Evolutionary conservation across 306 rosid genomes (phyloP).

Genomic region (Comarum palustre): DNA sequence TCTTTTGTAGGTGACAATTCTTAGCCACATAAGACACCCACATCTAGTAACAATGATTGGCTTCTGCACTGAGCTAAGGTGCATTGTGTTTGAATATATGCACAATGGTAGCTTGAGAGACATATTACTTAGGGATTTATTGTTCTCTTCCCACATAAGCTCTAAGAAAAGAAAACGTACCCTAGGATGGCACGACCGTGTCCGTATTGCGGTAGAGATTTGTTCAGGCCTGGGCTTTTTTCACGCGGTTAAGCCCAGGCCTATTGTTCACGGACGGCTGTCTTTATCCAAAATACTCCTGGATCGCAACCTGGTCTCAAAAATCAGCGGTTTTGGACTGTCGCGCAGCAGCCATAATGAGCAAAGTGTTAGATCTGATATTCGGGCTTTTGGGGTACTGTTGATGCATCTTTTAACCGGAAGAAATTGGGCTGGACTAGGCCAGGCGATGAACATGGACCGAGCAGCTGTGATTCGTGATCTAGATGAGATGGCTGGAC

Average conservation of each 20-base stretch:
- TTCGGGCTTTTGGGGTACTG: slow-evolving; percentile 51
- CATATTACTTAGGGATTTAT: slow-evolving; percentile 32
- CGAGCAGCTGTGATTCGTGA: slow-evolving; percentile 33
- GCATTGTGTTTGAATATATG: slow-evolving; percentile 74
- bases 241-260: slow-evolving; percentile 38
- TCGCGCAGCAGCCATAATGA: slow-evolving; percentile 13
- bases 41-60: slow-evolving; percentile 67
- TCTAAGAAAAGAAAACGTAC: slow-evolving; percentile 43
- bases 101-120: slow-evolving; percentile 72
- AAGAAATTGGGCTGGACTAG: slow-evolving; percentile 57
- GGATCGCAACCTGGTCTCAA: slow-evolving; percentile 67
- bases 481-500: slow-evolving; percentile 63
- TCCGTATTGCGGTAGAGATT: slow-evolving; percentile 56
- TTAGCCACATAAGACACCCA: slow-evolving; percentile 67
- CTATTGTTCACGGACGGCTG: slow-evolving; percentile 51
- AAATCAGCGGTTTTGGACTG: slow-evolving; percentile 55
- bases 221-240: slow-evolving; percentile 68
- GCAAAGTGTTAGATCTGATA: slow-evolving; percentile 33
- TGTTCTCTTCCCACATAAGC: slow-evolving; percentile 36
- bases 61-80: slow-evolving; percentile 57
- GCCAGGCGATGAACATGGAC: slow-evolving; percentile 43
- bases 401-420: slow-evolving; percentile 58
- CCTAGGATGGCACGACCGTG: slow-evolving; percentile 68
- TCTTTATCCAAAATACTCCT: slow-evolving; percentile 52
- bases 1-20: slow-evolving; percentile 46